A percentile compares a stretch with the other conserved stretches of the same genome.
phyloP scores from a whole-genome alignment of 441 rosid species.

The Hypseocharis bilobata region DNA sequence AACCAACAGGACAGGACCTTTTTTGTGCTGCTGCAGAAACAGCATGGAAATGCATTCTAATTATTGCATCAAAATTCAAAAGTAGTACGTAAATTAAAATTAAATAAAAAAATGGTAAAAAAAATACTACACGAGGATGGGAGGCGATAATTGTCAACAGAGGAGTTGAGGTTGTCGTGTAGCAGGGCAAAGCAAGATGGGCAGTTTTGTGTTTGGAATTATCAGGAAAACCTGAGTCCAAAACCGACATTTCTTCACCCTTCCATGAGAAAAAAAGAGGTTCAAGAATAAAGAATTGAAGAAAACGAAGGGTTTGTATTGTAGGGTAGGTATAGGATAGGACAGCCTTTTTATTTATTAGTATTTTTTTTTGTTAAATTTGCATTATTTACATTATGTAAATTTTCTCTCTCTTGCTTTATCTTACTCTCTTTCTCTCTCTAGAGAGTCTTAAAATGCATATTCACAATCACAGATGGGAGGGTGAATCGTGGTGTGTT shows the following conservation, averaged over 20 bases:
- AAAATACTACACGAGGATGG: background rate
- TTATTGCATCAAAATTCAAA: background rate
- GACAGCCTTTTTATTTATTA: conserved; percentile 30
- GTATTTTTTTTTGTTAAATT: conserved; percentile 7
- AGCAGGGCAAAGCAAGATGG: conserved; percentile 6
- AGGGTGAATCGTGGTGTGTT: conserved; percentile 29
- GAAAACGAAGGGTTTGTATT: conserved; percentile 20
- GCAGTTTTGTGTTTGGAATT: background rate
- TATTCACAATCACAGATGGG: conserved; percentile 26
- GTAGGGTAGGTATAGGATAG: conserved; percentile 41
- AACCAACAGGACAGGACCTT: background rate
- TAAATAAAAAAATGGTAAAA: background rate
- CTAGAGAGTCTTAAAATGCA: conserved; percentile 15
- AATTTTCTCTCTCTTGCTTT: background rate
- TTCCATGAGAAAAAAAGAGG: background rate
- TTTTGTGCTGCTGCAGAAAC: background rate
- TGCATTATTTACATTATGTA: background rate
- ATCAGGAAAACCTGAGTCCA: conserved; percentile 12
- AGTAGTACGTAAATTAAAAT: no score
- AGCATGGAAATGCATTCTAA: background rate
- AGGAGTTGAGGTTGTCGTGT: conserved; percentile 22
- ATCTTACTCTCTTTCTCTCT: background rate
- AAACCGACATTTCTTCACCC: conserved; percentile 15
- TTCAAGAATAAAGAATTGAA: conserved; percentile 29
- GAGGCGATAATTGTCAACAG: conserved; percentile 10